Evolutionary conservation across 83 land plant genomes (phyloP).

Genomic region (Isoetes engelmannii): DNA sequence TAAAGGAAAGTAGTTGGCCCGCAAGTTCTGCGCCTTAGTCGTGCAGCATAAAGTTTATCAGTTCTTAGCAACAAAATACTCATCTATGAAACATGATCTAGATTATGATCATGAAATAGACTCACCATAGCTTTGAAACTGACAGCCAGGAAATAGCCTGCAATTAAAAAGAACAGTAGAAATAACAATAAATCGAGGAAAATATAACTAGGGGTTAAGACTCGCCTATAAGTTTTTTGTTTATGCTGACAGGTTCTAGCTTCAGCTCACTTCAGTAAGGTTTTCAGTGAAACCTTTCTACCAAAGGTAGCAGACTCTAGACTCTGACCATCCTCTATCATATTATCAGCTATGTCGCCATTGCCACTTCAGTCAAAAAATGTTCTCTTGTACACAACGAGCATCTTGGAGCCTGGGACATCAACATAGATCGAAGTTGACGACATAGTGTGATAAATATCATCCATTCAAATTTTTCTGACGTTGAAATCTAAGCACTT

Average conservation of each 20-base stretch:
- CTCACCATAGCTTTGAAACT: conserved; percentile 5
- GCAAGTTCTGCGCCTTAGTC: conserved; percentile 89
- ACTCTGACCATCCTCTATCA: not conserved
- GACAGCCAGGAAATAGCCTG: conserved; percentile 16
- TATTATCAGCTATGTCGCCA: conserved; percentile 1
- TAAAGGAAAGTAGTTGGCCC: conserved; percentile 31
- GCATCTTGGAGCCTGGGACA: conserved; percentile 55
- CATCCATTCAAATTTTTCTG: not conserved
- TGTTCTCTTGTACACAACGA: conserved; percentile 73
- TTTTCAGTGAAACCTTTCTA: conserved; percentile 50
- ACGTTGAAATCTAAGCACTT: not conserved
- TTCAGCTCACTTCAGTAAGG: conserved; percentile 82
- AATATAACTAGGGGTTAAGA: not conserved
- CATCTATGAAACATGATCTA: not conserved
- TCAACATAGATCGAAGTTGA: conserved; percentile 21
- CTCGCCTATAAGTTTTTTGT: conserved; percentile 49
- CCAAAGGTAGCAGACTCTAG: conserved; percentile 53
- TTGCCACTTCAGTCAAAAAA: conserved; percentile 46
- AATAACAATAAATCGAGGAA: not conserved
- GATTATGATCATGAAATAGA: not conserved
- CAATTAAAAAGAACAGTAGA: not conserved
- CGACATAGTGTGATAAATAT: conserved; percentile 48
- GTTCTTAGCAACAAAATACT: conserved; percentile 14
- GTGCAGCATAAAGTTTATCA: conserved; percentile 36
- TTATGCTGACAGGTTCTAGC: conserved; percentile 54